Base-by-base conservation (phyloP, 2,329 filamentous ascomycete species). In the Neophaeococcomyces mojaviensis region DNA sequence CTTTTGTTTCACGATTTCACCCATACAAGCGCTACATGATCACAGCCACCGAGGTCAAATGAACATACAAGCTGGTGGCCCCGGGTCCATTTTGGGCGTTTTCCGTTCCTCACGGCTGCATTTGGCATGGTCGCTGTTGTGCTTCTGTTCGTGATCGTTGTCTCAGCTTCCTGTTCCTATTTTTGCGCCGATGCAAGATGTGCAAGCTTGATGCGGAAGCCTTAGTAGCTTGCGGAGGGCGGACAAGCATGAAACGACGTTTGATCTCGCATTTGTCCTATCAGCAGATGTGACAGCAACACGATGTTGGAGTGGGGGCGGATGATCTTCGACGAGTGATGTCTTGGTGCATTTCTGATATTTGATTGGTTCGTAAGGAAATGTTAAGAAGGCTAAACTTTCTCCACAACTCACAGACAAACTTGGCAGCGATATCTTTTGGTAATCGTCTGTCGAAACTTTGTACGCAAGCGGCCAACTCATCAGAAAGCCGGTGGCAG, bases 181-280 rank as follows among this genome's bases (percentile, higher is more conserved):
- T 32, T 36, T 22, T 26, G 30, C 3, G 19, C 41, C 32, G 33
- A 37, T 28, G 41, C 32, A 37, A 16, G 20, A 19, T 26, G 16
- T 37, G 40, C 3, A 35, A 13, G 18, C 2, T 20, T 19, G 15
- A 8, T 12, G 10, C 28, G n/a, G 24, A 10, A 36, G 19, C 19
- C 22, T 36, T 10, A 3, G 30, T 36, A n/a, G 13, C 24, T 8
- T 18, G 15, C 9, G n/a, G 10, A 22, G n/a, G 8, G 18, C 15
- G 28, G 20, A 34, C 16, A 43, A 34, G 28, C 28, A 8, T 43
- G 30, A 22, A 30, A 28, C 12, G 18, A 16, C 12, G 19, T 34
- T 31, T 44, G 18, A 30, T 36, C 33, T 46, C 10, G 36, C 22
- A 13, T 19, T 16, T 24, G 18, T 39, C 43, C 34, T 39, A 46